These are phyloP conservation scores for Backusella mclennaniae DNA, from an alignment of 192 early-diverging fungal species.

Conservation along the genomic window DNA sequence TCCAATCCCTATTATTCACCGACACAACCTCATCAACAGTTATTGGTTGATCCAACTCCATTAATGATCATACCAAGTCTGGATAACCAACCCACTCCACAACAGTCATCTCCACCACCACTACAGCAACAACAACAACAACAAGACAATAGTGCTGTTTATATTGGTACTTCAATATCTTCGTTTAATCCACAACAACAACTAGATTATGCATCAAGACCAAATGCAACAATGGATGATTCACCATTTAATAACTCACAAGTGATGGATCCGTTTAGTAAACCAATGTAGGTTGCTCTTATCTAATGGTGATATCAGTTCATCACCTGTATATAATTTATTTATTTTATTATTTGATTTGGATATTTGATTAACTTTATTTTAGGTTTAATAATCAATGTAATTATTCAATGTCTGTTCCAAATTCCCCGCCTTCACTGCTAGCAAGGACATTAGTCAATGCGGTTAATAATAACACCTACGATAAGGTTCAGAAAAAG, in stretches of 20 bases:
- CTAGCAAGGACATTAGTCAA: not conserved
- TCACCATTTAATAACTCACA: not conserved
- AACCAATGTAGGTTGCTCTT: not conserved
- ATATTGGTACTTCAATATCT: not conserved
- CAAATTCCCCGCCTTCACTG: conserved; percentile 5
- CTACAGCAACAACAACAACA: not conserved
- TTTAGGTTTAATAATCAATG: conserved; percentile 10
- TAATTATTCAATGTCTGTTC: conserved; percentile 12
- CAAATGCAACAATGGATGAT: not conserved
- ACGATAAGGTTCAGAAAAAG: not conserved
- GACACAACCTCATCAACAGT: not conserved
- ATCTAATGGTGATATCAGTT: no score
- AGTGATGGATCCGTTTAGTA: not conserved
- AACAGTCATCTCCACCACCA: not conserved
- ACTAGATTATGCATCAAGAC: not conserved
- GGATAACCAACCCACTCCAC: not conserved
- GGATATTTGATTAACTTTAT: not conserved
- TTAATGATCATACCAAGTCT: not conserved
- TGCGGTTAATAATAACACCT: not conserved
- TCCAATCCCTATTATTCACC: conserved; percentile 8
- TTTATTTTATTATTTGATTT: not conserved
- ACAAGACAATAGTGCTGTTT: conserved; percentile 13
- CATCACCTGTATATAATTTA: not conserved
- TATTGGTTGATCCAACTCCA: conserved; percentile 22
- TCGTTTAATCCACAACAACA: not conserved